Evolutionary conservation across 257 asterid species (phyloP), one percentile per base, ranked within the genome.

Genomic region (Knoxia roxburghii): DNA sequence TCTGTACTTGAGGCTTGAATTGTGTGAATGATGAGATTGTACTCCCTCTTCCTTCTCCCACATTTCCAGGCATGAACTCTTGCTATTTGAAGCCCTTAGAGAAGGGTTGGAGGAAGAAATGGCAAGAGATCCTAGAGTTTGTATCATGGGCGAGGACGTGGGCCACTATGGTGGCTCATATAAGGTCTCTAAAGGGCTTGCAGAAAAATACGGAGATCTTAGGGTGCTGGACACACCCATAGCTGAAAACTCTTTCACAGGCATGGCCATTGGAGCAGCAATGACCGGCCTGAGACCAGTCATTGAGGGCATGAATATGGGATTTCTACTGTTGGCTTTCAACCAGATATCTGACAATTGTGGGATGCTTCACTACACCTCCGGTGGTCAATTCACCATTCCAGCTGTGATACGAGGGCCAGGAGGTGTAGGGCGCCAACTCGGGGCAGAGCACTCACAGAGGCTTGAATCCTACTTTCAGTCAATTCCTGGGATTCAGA

Each of bases 341-440:
- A 82, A 82, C 78, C 87, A 82, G 72, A 82, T 82, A 35, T 82
- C 87, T n/a, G 77, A 82, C 72, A 82, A 82, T 68, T 82, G 87
- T 67, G 87, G 87, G 33, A 82, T 82, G 87, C 78, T 82, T 41
- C 87, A 82, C 80, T 79, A 82, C 74, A 82, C 87, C 33, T 82
- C 87, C 4, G 87, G 87, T 32, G 87, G 87, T 39, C 87, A 82
- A 65, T 82, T 82, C 77, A 75, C 84, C 20, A 82, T 82, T 61
- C 87, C 87, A 40, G 71, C 85, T 11, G 87, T 82, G 40, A 82
- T 82, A 23, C 87, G 87, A 7, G 87, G 87, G n/a, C 87, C 87
- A 12, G 87, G 87, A 59, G 87, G 87, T 18, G 85, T 83, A 43
- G 87, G 87, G 29, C 85, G 87, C 72, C 87, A 83, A 61, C 87